Base-by-base conservation (phyloP, 2,329 filamentous ascomycete species). In the Xylaria sp. region DNA sequence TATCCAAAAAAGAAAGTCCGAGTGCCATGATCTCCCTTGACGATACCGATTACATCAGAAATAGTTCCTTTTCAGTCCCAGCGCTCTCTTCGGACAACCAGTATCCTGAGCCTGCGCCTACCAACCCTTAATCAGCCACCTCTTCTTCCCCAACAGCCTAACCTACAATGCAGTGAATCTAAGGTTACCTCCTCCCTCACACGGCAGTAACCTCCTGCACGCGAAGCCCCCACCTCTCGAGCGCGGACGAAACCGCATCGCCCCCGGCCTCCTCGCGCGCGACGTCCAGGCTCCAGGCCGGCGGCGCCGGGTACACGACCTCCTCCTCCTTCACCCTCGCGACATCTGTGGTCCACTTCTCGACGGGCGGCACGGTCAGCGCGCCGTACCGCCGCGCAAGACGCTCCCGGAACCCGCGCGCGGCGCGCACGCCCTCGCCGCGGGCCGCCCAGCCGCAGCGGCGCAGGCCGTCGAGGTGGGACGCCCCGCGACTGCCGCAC, bases 401-500 rank as follows among this genome's bases (percentile, higher is more conserved):
- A 16, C 59, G 40, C 2, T 49, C 50, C n/a, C 54, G 48, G 2
- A 60, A 40, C 4, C 47, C 54, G 9, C 26, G 19, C 18, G 56
- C 54, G 2, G 26, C 52, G 13, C 48, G 45, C 46, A 48, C 20
- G 16, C 52, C 45, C 20, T 61, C 58, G 3, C 57, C 48, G 8
- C 61, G 47, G 8, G 53, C 40, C 0, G 59, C 56, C 62, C 63
- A 63, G 11, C 58, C 61, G 50, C 62, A 64, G 6, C 62, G 54
- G 2, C 63, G 56, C 42, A 65, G 44, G n/a, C 61, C 62, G 34
- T 62, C 60, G 7, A 65, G 54, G 29, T 65, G 61, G 2, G 49
- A 5, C 64, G 39, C 70, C 69, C 7, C 67, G 68, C 41, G 64
- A 64, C 42, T 68, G 65, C 1, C 69, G 68, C 50, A 72, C 60